These are phyloP conservation scores for Alternaria metachromatica DNA, from an alignment of 2,329 filamentous ascomycete genomes.

Conservation along the genomic window DNA sequence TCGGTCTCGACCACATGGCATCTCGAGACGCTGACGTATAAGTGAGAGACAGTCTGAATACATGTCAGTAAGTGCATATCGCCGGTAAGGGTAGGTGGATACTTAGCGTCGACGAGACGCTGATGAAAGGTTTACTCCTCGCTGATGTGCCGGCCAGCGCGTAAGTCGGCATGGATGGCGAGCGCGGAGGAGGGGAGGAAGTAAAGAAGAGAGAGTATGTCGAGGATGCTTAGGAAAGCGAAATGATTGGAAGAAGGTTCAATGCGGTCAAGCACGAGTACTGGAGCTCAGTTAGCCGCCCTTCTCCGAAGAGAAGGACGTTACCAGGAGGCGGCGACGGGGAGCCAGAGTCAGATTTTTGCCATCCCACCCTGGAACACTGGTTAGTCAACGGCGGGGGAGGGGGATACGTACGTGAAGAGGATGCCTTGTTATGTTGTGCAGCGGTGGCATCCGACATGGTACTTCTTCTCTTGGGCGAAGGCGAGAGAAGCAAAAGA, in stretches of 20 bases:
- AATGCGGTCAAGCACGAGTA: background rate
- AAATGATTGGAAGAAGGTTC: background rate
- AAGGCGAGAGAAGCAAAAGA: background rate
- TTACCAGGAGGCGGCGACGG: background rate
- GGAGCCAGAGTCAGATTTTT: background rate
- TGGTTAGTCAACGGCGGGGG: background rate
- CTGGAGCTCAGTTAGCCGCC: background rate
- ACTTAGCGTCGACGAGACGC: background rate
- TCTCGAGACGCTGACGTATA: background rate
- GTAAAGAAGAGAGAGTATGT: background rate
- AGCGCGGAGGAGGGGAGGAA: background rate
- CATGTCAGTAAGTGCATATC: background rate
- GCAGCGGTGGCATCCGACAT: background rate
- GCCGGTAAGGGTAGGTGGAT: background rate
- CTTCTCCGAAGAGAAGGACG: background rate
- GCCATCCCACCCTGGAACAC: background rate
- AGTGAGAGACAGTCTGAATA: background rate
- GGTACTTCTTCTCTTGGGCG: background rate
- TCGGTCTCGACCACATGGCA: background rate
- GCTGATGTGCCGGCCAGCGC: background rate
- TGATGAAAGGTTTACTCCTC: background rate
- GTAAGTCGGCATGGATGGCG: background rate
- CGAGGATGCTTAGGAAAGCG: background rate
- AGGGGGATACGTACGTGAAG: background rate
- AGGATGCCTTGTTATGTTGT: background rate